Base-by-base conservation (phyloP, 129 eudicot genomes). In the Silybum marianum region DNA sequence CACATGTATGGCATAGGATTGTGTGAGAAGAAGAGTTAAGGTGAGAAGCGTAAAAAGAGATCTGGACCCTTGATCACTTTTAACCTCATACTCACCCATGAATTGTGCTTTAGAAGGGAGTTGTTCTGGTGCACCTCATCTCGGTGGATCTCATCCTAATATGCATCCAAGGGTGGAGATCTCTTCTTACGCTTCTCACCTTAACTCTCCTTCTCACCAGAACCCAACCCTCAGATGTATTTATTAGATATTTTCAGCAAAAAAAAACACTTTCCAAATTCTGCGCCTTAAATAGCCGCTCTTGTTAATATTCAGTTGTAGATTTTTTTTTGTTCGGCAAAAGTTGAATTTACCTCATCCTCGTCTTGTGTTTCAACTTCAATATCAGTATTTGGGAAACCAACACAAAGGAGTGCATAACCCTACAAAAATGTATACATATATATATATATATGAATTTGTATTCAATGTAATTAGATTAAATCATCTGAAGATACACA, bases 291-390 rank as follows among this genome's bases (percentile, higher is more conserved):
- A 24, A 65, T 19, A 60, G 12, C 24, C 11, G 3, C 10, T 60
- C 11, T 42, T 73, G 46, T 42, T 19, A 65, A 36, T 40, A 7
- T 19, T 7, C 48, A 78, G 48, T 10, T 69, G 32, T 18, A 26
- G 30, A 26, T 3, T 16, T 22, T 46, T 16, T 10, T 79, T 46
- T 7, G 42, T 40, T 78, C 3, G 23, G 28, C 6, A n/a, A 38
- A 69, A 67, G 74, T n/a, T 82, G 38, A 48, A 25, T 42, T 81
- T 88, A 93, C 99, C 99, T 95, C 99, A 85, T 95, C 99, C 88
- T 95, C 99, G 46, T 95, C 99, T 82, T 95, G 99, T 66, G 99
- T 95, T 84, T 95, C 99, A 88, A 95, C 99, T 89, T 90, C 99
- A 69, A 95, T 78, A 84, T 95, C 99, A 39, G 99, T 89, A 51